These are phyloP conservation scores for Glycine latifolia DNA, from an alignment of 306 rosid species.

Conservation along the genomic window DNA sequence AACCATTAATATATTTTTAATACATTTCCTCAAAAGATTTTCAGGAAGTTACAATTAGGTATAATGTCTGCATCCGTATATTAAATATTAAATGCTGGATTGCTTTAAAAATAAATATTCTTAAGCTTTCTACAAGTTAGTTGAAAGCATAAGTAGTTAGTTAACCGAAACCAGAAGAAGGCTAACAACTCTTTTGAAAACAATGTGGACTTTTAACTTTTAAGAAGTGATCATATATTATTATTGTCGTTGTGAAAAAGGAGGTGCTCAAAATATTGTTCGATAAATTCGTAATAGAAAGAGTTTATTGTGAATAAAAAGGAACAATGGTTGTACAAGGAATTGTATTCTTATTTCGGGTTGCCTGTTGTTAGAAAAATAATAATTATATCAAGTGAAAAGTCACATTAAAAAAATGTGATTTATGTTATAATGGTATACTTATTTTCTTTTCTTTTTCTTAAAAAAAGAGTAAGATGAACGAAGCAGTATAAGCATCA, in stretches of 20 bases:
- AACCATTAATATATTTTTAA: not conserved
- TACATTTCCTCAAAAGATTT: not conserved
- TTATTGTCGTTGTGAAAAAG: not conserved
- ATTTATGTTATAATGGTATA: no score
- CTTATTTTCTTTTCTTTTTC: not conserved
- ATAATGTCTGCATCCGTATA: slow-evolving; percentile 13
- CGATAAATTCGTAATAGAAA: not conserved
- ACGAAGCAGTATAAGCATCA: not conserved
- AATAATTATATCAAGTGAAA: not conserved
- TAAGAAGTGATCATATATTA: not conserved
- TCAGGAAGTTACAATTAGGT: slow-evolving; percentile 30
- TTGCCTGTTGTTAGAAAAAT: no score
- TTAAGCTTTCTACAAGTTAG: slow-evolving; percentile 38
- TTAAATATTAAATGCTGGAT: not conserved
- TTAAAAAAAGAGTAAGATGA: not conserved
- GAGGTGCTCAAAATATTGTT: not conserved
- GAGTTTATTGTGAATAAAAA: not conserved
- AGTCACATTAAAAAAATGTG: not conserved
- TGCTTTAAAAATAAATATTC: slow-evolving; percentile 11
- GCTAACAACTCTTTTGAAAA: slow-evolving; percentile 26
- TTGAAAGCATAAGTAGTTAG: slow-evolving; percentile 44
- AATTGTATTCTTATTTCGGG: no score
- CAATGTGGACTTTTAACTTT: not conserved
- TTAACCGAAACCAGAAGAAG: slow-evolving; percentile 39
- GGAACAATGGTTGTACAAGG: not conserved